A percentile compares a stretch with the other conserved stretches of the same genome.
These are phyloP conservation scores for Ambrosiella beaveri DNA, from an alignment of 2,329 filamentous ascomycete species.

Conservation along the genomic window DNA sequence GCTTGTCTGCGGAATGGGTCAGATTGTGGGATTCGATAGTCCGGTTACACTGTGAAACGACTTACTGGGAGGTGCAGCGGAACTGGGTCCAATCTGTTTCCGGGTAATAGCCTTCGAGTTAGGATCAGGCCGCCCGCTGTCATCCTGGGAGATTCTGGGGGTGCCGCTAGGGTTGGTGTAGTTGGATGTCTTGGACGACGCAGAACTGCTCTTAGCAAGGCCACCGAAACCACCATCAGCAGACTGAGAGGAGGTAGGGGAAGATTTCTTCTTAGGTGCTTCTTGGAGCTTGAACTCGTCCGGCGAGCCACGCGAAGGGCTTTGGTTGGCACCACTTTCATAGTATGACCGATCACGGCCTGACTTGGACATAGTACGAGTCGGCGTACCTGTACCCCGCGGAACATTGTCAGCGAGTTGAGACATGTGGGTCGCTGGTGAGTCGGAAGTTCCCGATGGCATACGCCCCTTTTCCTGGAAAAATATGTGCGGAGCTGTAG, in stretches of 20 bases:
- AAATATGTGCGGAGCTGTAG: slow-evolving; percentile 68
- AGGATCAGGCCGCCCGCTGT: slow-evolving; percentile 1
- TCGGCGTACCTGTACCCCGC: slow-evolving; percentile 17
- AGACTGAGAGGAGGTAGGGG: slow-evolving; percentile 19
- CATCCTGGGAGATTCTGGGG: slow-evolving; percentile 5
- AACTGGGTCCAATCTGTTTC: slow-evolving; percentile 41
- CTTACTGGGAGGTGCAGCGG: slow-evolving; percentile 24
- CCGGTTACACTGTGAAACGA: slow-evolving; percentile 5
- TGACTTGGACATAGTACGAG: slow-evolving; percentile 32
- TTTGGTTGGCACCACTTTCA: slow-evolving; percentile 17
- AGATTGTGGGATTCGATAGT: not conserved
- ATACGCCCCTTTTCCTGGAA: slow-evolving; percentile 71
- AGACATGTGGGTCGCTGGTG: slow-evolving; percentile 1
- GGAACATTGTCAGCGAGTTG: slow-evolving; percentile 5
- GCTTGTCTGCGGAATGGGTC: slow-evolving; percentile 25
- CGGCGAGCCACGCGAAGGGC: slow-evolving; percentile 18
- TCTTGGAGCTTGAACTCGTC: slow-evolving; percentile 69
- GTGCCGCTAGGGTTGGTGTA: slow-evolving; percentile 3
- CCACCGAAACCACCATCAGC: slow-evolving; percentile 13
- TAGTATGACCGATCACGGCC: slow-evolving; percentile 19
- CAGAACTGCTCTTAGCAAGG: slow-evolving; percentile 8
- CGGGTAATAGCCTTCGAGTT: slow-evolving; percentile 34
- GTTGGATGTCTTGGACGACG: slow-evolving; percentile 9
- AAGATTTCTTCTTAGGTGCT: slow-evolving; percentile 44
- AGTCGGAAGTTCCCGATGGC: slow-evolving; percentile 16